Percentiles rank a stretch among this genome's conserved stretches.
Evolutionary conservation across 768 basidiomycete species (phyloP).

Genomic region (Kwoniella pini): DNA sequence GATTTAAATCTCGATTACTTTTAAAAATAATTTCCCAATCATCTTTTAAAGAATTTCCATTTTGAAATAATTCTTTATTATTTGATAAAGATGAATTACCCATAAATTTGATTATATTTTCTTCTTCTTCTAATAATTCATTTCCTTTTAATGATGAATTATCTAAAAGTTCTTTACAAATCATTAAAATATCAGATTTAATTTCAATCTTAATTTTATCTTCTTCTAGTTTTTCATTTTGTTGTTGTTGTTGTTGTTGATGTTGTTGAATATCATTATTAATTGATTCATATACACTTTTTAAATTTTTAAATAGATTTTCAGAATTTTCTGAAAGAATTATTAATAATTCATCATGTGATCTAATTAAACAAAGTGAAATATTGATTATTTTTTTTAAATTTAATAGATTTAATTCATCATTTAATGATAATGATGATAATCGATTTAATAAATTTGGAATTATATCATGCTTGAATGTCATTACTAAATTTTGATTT

Average conservation of each 20-base stretch:
- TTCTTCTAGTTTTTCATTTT: too few species aligned
- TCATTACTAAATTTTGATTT: constrained; percentile 11
- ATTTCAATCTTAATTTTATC: not conserved
- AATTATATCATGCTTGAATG: constrained; percentile 18
- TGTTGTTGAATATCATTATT: too few species aligned
- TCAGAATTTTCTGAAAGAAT: constrained; percentile 32
- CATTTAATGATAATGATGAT: not conserved
- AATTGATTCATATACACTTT: too few species aligned
- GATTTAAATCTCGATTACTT: constrained; percentile 2
- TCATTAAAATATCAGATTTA: constrained; percentile 30
- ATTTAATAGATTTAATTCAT: not conserved
- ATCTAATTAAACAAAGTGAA: constrained; percentile 26
- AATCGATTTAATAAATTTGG: constrained; percentile 25
- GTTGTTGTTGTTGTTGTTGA: too few species aligned
- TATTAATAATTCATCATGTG: constrained; percentile 38
- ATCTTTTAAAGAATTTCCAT: constrained; percentile 1
- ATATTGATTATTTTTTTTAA: constrained; percentile 14
- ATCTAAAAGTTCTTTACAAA: constrained; percentile 18
- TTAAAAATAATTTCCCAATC: constrained; percentile 12
- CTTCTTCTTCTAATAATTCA: constrained; percentile 9
- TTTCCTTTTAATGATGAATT: constrained; percentile 11
- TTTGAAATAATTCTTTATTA: not conserved
- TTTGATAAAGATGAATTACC: not conserved
- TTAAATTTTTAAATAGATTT: constrained; percentile 26
- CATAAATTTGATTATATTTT: constrained; percentile 22